phyloP scores from a whole-genome alignment of 108 stramenopile genomes.

The Epithemia pelagica region DNA sequence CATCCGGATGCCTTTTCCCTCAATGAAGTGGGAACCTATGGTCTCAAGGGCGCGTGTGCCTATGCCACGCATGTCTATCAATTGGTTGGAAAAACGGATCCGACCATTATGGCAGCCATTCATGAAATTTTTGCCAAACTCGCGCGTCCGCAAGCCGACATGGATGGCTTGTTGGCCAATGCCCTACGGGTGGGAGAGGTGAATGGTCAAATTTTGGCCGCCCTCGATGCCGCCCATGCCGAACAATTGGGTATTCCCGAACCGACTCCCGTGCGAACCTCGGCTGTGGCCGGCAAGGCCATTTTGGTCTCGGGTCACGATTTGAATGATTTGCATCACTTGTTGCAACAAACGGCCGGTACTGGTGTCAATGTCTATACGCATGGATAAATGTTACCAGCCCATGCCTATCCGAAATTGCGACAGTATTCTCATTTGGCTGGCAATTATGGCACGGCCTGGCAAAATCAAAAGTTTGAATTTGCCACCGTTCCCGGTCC shows the following conservation, averaged over 20 bases:
- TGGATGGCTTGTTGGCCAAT: conserved; percentile 60
- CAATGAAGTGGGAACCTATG: conserved; percentile 67
- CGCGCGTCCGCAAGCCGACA: conserved; percentile 48
- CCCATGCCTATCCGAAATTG: conserved; percentile 71
- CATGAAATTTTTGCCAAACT: conserved; percentile 55
- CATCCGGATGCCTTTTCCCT: conserved; percentile 62
- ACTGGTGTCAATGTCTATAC: conserved; percentile 82
- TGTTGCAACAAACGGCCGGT: conserved; percentile 78
- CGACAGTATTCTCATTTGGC: conserved; percentile 64
- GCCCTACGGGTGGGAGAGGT: conserved; percentile 53
- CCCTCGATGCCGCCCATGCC: conserved; percentile 64
- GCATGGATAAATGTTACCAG: conserved; percentile 86
- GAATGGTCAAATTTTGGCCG: conserved; percentile 47
- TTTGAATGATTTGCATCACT: conserved; percentile 46
- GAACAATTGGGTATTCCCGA: conserved; percentile 47
- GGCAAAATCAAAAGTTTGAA: conserved; percentile 83
- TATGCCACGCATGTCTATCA: conserved; percentile 69
- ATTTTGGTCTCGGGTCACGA: conserved; percentile 82
- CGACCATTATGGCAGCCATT: conserved; percentile 43
- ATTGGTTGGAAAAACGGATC: conserved; percentile 31
- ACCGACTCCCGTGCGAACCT: conserved; percentile 54
- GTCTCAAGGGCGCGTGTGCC: conserved; percentile 60
- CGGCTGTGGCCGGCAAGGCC: conserved; percentile 62
- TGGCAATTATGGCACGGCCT: conserved; percentile 77
- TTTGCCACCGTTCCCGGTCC: conserved; percentile 69